Evolutionary conservation across 148 eudicot genomes (phyloP).

Genomic region (Suaeda aralocaspica): DNA sequence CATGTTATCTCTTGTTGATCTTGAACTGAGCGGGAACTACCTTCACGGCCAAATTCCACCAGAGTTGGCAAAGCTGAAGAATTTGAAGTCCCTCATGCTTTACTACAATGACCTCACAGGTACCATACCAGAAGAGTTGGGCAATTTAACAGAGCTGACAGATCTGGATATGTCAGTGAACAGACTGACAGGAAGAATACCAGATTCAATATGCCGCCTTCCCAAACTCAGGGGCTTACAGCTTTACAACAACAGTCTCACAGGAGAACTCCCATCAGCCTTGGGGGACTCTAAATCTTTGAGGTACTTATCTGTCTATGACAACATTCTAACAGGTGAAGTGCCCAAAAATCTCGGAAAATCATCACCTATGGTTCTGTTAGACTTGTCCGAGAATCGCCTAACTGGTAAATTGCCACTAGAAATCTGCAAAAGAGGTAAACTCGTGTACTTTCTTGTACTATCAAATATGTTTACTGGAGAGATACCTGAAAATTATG

Average conservation of each 20-base stretch:
- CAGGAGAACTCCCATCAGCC: conserved; percentile 55
- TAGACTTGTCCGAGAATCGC: conserved; percentile 78
- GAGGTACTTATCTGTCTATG: conserved; percentile 57
- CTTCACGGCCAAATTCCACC: conserved; percentile 57
- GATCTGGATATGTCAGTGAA: conserved; percentile 86
- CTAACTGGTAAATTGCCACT: conserved; percentile 60
- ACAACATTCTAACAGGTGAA: conserved; percentile 67
- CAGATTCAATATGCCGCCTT: conserved; percentile 56
- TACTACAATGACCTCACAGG: conserved; percentile 71
- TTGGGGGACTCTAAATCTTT: conserved; percentile 58
- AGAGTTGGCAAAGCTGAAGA: conserved; percentile 57
- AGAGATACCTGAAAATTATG: conserved; percentile 55
- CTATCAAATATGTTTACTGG: conserved; percentile 63
- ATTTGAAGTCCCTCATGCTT: conserved; percentile 64
- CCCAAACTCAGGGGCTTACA: conserved; percentile 60
- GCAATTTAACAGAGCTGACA: conserved; percentile 58
- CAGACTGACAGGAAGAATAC: conserved; percentile 58
- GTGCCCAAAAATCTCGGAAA: conserved; percentile 69
- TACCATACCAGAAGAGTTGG: conserved; percentile 69
- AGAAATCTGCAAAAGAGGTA: conserved; percentile 60
- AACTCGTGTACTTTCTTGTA: conserved; percentile 58
- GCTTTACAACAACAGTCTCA: conserved; percentile 79
- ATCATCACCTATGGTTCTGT: conserved; percentile 42
- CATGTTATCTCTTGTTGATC: conserved; percentile 79
- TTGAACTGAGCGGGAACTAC: conserved; percentile 69